Evolutionary conservation across 768 basidiomycete genomes (phyloP).

Genomic region (Suillus sp.): DNA sequence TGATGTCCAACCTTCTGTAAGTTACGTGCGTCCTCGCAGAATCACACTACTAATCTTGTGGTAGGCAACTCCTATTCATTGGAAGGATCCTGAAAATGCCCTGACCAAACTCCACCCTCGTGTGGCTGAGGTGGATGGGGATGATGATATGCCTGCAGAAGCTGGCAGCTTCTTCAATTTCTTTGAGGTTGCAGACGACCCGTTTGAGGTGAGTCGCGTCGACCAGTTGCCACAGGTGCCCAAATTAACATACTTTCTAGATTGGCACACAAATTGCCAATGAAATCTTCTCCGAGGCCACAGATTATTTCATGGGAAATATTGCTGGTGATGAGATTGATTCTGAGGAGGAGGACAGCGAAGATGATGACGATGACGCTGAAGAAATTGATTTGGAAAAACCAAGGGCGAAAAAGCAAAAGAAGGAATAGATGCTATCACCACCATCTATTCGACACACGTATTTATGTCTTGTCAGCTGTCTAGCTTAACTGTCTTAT

Average conservation of each 20-base stretch:
- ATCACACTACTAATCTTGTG: conserved; percentile 5
- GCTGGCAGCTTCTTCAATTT: conserved; percentile 88
- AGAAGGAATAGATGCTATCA: conserved; percentile 36
- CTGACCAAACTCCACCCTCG: conserved; percentile 80
- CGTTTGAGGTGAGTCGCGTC: conserved; percentile 58
- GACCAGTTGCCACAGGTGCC: neutral
- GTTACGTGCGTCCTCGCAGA: conserved; percentile 20
- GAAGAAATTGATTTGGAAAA: conserved; percentile 90
- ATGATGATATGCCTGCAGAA: conserved; percentile 60
- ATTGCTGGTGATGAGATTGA: conserved; percentile 60
- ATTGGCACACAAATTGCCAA: conserved; percentile 71
- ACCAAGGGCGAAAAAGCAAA: conserved; percentile 75
- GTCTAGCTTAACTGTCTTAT: conserved; percentile 14
- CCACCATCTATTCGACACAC: conserved; percentile 17
- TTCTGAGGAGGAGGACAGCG: conserved; percentile 65
- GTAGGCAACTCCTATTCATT: conserved; percentile 70
- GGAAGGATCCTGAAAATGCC: conserved; percentile 79
- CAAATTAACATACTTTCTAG: conserved; percentile 38
- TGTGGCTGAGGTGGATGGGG: conserved; percentile 58
- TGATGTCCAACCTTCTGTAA: conserved; percentile 68
- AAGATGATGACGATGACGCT: conserved; percentile 76
- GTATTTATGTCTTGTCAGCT: conserved; percentile 32
- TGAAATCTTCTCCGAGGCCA: conserved; percentile 79
- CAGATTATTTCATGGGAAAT: conserved; percentile 79
- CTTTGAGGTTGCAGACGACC: conserved; percentile 68